Base-by-base conservation (phyloP, 2,329 filamentous ascomycete species). In the Colletotrichum sp. region DNA sequence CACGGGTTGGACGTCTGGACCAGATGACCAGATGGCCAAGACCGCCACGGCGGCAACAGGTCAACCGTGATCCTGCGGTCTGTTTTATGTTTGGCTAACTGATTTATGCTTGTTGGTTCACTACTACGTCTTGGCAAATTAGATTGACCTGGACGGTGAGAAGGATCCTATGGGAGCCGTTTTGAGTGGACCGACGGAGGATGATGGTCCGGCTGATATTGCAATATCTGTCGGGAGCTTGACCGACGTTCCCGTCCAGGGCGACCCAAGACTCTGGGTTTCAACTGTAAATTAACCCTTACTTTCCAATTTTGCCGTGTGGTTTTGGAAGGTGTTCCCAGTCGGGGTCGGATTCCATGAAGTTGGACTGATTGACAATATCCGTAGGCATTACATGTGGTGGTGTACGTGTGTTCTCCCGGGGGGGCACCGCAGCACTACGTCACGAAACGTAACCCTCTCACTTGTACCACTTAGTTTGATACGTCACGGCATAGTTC, bases 191-290 rank as follows among this genome's bases (percentile, higher is more conserved):
- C 10, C 43, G 13, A 48, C 73, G 73, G 73, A 75, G 48, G 73
- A 65, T 75, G 63, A 75, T 58, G 73, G 73, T 75, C 73, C 73
- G 73, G 73, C 24, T 52, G 28, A 48, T 64, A 75, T 57, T 32
- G 43, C 57, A 18, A 36, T 36, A 26, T 52, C 30, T 15, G 12
- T 21, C 73, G 73, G 73, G 57, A 52, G 43, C 6, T 18, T 34
- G 21, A 75, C 73, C 73, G 73, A 75, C n/a, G 24, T 73, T 75
- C 70, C 73, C 57, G 70, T 18, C 26, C 15, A 30, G 1, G 18
- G 70, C 18, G 57, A 73, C 73, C 73, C 73, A 75, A 73, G 64
- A 3, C 32, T 73, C 70, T 75, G 64, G 70, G 69, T 9, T 30
- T 28, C 26, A 28, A 8, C 7, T 8, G 26, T 8, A 28, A 28